phyloP scores from a whole-genome alignment of 164 flowering plant genomes.

The Dillenia suffruticosa region DNA sequence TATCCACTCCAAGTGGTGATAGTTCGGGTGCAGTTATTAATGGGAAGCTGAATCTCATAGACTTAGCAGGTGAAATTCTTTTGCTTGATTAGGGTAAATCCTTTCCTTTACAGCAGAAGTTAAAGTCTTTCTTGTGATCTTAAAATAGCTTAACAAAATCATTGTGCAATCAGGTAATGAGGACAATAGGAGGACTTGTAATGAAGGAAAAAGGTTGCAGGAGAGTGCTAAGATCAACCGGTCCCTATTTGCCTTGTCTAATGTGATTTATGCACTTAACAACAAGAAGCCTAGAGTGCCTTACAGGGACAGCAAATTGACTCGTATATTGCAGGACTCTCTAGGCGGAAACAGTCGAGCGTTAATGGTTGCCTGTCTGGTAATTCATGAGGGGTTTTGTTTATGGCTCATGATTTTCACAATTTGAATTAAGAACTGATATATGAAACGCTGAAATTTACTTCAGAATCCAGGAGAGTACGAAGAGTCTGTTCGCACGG shows the following conservation, averaged over 20 bases:
- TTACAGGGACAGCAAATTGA: slow-evolving; percentile 91
- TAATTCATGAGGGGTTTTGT: slow-evolving; percentile 20
- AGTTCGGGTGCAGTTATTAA: slow-evolving; percentile 23
- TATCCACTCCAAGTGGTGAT: slow-evolving; percentile 45
- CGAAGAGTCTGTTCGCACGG: slow-evolving; percentile 83
- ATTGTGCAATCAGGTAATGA: slow-evolving; percentile 64
- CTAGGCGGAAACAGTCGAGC: slow-evolving; percentile 84
- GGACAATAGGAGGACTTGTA: slow-evolving; percentile 79
- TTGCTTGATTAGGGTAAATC: too few relatives aligned
- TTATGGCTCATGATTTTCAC: not conserved
- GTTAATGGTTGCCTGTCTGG: slow-evolving; percentile 92
- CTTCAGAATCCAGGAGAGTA: slow-evolving; percentile 84
- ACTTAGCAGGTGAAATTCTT: slow-evolving; percentile 67
- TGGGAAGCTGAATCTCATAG: slow-evolving; percentile 93
- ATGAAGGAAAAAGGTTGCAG: slow-evolving; percentile 84
- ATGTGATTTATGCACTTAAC: slow-evolving; percentile 90
- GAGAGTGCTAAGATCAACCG: slow-evolving; percentile 94
- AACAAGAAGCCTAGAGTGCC: slow-evolving; percentile 70
- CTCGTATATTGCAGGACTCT: slow-evolving; percentile 92
- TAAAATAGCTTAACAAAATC: not conserved
- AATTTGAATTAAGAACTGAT: too few relatives aligned
- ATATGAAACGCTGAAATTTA: too few relatives aligned
- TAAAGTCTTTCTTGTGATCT: not conserved
- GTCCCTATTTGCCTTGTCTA: slow-evolving; percentile 85
- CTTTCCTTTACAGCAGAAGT: not conserved